phyloP scores from a whole-genome alignment of 345 rosid species.

The Gossypium turneri region DNA sequence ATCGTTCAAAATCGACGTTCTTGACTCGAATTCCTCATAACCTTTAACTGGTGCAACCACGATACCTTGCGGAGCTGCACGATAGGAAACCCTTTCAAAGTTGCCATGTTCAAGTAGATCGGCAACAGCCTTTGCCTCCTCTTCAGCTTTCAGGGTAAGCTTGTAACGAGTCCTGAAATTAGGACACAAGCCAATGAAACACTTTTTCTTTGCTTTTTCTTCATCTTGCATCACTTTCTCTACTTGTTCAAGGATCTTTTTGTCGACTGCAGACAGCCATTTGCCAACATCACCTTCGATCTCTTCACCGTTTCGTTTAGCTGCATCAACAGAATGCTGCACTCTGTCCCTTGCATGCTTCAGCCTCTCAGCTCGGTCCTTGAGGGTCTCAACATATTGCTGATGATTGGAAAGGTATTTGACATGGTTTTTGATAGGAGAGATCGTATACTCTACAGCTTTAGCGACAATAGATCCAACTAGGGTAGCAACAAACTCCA shows the following conservation, averaged over 20 bases:
- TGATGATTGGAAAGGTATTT: no score
- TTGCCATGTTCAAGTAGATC: background rate
- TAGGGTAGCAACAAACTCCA: accelerated
- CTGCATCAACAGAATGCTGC: no score
- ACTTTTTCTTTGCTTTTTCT: no score
- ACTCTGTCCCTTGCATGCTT: no score
- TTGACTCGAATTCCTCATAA: background rate
- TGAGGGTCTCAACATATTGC: background rate
- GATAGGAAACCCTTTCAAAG: background rate
- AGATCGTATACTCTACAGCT: no score
- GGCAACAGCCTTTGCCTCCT: no score
- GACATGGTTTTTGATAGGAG: no score
- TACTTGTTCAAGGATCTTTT: background rate
- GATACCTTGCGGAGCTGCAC: background rate
- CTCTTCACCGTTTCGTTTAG: background rate
- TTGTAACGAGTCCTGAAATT: no score
- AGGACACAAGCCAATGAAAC: no score
- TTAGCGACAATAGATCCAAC: no score
- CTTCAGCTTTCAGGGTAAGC: no score
- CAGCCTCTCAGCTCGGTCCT: accelerated
- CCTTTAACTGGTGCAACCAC: background rate
- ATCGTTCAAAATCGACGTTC: background rate
- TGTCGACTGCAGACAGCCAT: background rate
- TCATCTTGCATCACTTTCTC: no score
- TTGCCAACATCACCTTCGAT: background rate